Percentiles rank a stretch among this genome's conserved stretches.
Conservation (phyloP, 169 alveolate genomes). For the Cryptosporidium meleagridis region DNA sequence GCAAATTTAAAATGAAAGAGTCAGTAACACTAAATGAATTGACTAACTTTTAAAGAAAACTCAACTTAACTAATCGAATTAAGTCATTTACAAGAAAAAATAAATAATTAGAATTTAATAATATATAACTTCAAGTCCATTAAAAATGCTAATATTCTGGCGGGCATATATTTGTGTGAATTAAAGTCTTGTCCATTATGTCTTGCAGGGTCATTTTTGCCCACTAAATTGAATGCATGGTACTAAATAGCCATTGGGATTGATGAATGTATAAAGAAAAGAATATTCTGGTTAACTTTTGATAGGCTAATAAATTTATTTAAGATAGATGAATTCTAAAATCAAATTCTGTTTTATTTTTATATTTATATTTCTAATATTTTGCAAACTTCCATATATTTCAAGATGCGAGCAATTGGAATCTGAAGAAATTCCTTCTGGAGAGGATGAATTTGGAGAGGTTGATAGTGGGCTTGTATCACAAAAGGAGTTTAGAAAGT, state of each 20-base stretch:
- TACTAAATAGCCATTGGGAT: not conserved
- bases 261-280: slow-evolving; percentile 3
- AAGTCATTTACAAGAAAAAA: too few species aligned
- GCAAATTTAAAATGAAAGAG: too few species aligned
- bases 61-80: not conserved
- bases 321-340: slow-evolving; percentile 3
- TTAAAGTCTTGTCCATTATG: slow-evolving; percentile 57
- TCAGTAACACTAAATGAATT: too few species aligned
- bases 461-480: not conserved
- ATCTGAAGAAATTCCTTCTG: slow-evolving; percentile 9
- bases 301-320: not conserved
- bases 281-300: not conserved
- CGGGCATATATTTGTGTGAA: slow-evolving; percentile 61
- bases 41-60: too few species aligned
- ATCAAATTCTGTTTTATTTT: slow-evolving; percentile 2
- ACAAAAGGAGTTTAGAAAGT: slow-evolving; percentile 32
- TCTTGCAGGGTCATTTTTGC: slow-evolving; percentile 38
- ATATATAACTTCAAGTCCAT: not conserved
- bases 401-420: slow-evolving; percentile 25
- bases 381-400: not conserved
- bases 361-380: not conserved
- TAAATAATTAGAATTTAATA: too few species aligned
- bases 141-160: not conserved
- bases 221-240: slow-evolving; percentile 50
- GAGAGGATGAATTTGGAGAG: slow-evolving; percentile 30